Evolutionary conservation across 2,329 filamentous ascomycete species (phyloP).

Genomic region (Ophiostoma montium): DNA sequence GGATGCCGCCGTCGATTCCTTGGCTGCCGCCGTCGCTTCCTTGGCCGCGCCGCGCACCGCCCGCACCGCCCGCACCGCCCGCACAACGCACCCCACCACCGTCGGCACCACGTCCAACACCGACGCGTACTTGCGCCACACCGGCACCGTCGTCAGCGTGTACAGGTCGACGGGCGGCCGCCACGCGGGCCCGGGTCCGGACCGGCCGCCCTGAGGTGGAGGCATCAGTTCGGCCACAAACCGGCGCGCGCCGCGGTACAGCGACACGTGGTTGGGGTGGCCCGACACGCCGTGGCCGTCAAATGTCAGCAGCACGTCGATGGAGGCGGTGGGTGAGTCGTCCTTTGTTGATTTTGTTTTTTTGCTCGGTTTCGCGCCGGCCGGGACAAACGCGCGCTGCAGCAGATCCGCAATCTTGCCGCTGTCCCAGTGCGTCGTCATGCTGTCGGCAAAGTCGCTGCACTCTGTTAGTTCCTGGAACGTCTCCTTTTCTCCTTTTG

Average conservation of each 20-base stretch:
- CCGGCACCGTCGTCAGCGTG: constrained; percentile 58
- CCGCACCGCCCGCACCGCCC: constrained; percentile 33
- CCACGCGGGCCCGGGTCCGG: too few species aligned
- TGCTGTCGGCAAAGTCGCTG: constrained; percentile 73
- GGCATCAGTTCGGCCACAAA: constrained; percentile 58
- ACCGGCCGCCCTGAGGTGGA: too few species aligned
- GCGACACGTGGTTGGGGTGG: constrained; percentile 86
- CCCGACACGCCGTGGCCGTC: constrained; percentile 68
- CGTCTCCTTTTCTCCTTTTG: too few species aligned
- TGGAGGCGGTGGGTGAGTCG: constrained; percentile 32
- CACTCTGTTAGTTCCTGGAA: not conserved
- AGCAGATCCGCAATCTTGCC: constrained; percentile 57
- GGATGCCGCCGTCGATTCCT: constrained; percentile 24
- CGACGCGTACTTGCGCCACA: constrained; percentile 68
- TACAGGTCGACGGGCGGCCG: constrained; percentile 70
- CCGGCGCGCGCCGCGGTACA: constrained; percentile 64
- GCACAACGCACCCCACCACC: constrained; percentile 26
- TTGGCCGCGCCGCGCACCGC: too few species aligned
- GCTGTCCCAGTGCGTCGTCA: constrained; percentile 65
- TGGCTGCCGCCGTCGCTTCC: too few species aligned
- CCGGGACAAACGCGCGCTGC: constrained; percentile 44
- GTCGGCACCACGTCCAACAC: constrained; percentile 66
- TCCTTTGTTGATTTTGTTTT: not conserved
- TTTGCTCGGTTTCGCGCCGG: constrained; percentile 26
- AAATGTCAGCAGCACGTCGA: constrained; percentile 83